A percentile compares a stretch with the other conserved stretches of the same genome.
phyloP scores from a whole-genome alignment of 169 alveolate genomes.

The Plasmodium gonderi region DNA sequence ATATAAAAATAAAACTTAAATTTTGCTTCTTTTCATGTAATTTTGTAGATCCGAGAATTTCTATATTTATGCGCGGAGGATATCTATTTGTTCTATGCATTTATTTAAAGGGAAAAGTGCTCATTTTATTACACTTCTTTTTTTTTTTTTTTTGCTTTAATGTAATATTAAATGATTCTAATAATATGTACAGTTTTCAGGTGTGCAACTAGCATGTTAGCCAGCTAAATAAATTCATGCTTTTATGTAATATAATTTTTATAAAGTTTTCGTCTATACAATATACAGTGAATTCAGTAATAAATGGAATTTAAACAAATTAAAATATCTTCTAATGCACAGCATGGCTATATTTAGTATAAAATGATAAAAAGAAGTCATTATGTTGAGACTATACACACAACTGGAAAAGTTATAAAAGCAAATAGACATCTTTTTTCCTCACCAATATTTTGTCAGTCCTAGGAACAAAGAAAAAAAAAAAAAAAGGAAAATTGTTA shows the following conservation, averaged over 20 bases:
- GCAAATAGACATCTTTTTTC: not conserved
- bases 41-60: slow-evolving; percentile 25
- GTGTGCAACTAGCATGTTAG: not conserved
- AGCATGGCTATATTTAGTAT: not conserved
- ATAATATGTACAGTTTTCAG: not conserved
- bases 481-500: not conserved
- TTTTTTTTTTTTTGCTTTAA: not conserved
- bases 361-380: not conserved
- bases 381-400: not conserved
- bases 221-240: not conserved
- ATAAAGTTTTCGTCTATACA: not conserved
- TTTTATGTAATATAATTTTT: not conserved
- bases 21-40: slow-evolving; percentile 59
- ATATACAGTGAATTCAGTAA: not conserved
- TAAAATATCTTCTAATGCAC: not conserved
- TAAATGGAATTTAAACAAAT: not conserved
- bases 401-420: not conserved
- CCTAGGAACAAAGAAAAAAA: slow-evolving; percentile 38
- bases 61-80: slow-evolving; percentile 32
- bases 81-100: slow-evolving; percentile 39
- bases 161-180: not conserved
- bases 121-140: not conserved
- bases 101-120: slow-evolving; percentile 10
- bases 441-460: slow-evolving; percentile 39
- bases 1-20: not conserved